Conservation (phyloP, 192 early-diverging fungal species). For the Mortierella claussenii region DNA sequence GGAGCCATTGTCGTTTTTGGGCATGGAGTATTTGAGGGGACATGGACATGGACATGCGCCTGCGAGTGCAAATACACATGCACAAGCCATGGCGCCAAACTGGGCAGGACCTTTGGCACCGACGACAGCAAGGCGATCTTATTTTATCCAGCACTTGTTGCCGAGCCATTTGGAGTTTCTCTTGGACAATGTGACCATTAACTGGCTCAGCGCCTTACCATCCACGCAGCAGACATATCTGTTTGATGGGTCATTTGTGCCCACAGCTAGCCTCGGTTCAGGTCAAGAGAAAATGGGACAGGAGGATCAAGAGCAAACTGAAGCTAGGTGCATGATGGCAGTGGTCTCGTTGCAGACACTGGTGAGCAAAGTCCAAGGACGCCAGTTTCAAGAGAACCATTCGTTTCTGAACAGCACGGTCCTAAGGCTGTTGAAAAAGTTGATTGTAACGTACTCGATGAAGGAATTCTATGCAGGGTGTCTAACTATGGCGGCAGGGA, state of each 20-base stretch:
- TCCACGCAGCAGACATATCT: constrained; percentile 18
- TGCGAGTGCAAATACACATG: too few relatives aligned
- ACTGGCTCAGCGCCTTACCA: constrained; percentile 38
- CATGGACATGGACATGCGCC: not conserved
- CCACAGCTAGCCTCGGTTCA: not conserved
- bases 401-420: constrained; percentile 40
- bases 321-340: not conserved
- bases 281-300: not conserved
- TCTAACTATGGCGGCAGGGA: not conserved
- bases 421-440: constrained; percentile 17
- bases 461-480: constrained; percentile 16
- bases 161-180: constrained; percentile 38
- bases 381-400: constrained; percentile 34
- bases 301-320: not conserved
- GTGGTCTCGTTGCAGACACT: constrained; percentile 29
- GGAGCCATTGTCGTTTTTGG: constrained; percentile 37
- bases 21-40: not conserved
- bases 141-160: constrained; percentile 34
- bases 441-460: constrained; percentile 10
- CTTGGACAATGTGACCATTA: constrained; percentile 33
- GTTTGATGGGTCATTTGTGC: constrained; percentile 34
- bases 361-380: constrained; percentile 15
- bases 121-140: not conserved
- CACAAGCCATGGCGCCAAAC: not conserved
- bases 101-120: constrained; percentile 35